These are phyloP conservation scores for Jaltomata sinuosa DNA, from an alignment of 257 asterid genomes.

Conservation along the genomic window DNA sequence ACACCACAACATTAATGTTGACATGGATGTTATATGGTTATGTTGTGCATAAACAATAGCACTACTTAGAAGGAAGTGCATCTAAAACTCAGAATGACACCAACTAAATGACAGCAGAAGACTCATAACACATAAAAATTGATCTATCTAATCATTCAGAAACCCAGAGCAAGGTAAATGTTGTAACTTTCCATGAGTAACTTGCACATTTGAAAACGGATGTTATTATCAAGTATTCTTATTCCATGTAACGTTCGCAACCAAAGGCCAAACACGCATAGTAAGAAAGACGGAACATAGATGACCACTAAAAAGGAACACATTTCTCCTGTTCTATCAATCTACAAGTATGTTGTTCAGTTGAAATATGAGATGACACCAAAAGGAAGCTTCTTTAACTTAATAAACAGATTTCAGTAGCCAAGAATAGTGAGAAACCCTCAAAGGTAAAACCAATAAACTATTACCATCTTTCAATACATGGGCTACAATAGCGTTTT, in stretches of 20 bases:
- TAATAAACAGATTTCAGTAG: neutral
- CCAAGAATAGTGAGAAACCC: neutral
- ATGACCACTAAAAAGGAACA: neutral
- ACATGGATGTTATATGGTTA: neutral
- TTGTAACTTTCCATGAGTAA: neutral
- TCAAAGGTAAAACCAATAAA: neutral
- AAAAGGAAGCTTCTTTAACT: neutral
- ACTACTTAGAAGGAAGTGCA: neutral
- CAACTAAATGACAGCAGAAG: neutral
- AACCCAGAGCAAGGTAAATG: neutral
- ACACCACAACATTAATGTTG: neutral
- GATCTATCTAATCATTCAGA: neutral
- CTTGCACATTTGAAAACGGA: neutral
- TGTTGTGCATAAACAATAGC: neutral
- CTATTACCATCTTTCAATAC: conserved; percentile 31
- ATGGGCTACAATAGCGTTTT: conserved; percentile 40
- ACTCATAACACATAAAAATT: neutral
- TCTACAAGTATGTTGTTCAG: neutral
- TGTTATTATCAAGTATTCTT: neutral
- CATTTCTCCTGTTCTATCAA: neutral
- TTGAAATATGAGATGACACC: neutral
- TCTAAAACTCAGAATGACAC: neutral
- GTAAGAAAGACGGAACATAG: neutral
- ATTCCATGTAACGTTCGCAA: neutral
- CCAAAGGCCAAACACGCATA: neutral